Base-by-base conservation (phyloP, 768 basidiomycete genomes). In the Mycena pura region DNA sequence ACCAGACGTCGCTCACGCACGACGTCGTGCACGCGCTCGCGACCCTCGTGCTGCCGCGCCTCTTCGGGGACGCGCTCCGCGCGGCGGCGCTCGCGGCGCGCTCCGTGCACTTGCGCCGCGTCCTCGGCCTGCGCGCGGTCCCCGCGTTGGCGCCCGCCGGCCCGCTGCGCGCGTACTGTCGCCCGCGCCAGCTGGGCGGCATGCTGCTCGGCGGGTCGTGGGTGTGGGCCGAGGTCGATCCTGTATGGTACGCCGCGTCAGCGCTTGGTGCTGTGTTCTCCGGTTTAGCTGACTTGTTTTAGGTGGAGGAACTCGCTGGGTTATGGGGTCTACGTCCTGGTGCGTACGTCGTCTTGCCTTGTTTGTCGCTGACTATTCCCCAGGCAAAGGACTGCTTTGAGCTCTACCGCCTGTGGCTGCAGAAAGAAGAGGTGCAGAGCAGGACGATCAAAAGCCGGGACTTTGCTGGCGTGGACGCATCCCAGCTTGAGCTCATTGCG, bases 251-350 rank as follows among this genome's bases (percentile, higher is more conserved):
- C 21, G 53, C 43, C n/a, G n/a, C n/a, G n/a, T 8, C 15, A 27
- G 27, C 7, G 3, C 21, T 44, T 21, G 3, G 8, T 21, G 21
- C 13, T 4, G 15, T 36, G 5, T 3, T 27, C 40, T 5, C 38
- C 11, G 54, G 32, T 14, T n/a, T 29, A 10, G 27, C 5, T 11
- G 24, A 8, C n/a, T 24, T n/a, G 4, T 22, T 14, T 47, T 21
- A 62, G 60, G 60, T 84, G 83, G 84, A 73, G 83, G 45, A 85
- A 84, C 63, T 71, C 79, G 11, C 62, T 84, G 34, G 83, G 83
- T 1, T 70, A 83, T 5, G 83, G 82, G 0, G 53, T 84, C 14
- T 84, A 83, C 66, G 72, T 83, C 2, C 17, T 62, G 21, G 60
- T 62, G 25, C 21, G 65, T 83, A 31, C 82, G 80, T 50, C 64